These are phyloP conservation scores for Fusarium bulbicola DNA, from an alignment of 2,329 filamentous ascomycete species.

Conservation along the genomic window DNA sequence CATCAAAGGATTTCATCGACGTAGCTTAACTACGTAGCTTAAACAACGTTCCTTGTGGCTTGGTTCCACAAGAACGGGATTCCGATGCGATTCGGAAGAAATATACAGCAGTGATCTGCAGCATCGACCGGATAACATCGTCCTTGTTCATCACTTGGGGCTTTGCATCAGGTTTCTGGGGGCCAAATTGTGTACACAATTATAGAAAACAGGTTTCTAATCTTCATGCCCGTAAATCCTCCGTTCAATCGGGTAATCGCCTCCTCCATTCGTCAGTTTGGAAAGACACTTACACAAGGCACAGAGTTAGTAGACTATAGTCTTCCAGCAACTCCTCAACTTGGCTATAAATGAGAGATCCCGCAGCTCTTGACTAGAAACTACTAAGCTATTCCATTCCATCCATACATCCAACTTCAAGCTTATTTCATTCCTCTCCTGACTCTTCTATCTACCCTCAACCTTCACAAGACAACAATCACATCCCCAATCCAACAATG, in stretches of 20 bases:
- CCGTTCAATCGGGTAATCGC: rapidly evolving
- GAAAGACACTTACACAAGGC: rapidly evolving
- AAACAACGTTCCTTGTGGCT: not conserved
- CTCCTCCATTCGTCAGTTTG: not conserved
- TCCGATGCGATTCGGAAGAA: rapidly evolving
- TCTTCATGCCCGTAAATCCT: rapidly evolving
- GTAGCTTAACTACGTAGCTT: not conserved
- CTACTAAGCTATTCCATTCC: rapidly evolving
- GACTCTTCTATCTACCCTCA: not conserved
- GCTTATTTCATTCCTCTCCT: not conserved
- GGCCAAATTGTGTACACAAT: not conserved
- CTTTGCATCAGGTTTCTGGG: not conserved
- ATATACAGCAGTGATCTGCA: not conserved
- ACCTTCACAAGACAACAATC: rapidly evolving
- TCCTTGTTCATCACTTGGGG: not conserved
- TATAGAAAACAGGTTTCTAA: not conserved
- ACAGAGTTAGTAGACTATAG: not conserved
- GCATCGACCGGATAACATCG: not conserved
- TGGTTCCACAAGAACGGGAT: rapidly evolving
- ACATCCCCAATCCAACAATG: not conserved
- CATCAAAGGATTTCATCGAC: not conserved
- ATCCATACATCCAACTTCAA: rapidly evolving
- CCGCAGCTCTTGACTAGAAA: not conserved
- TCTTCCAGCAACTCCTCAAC: rapidly evolving
- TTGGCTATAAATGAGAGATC: not conserved